Percentiles rank a stretch among this genome's conserved stretches.
phyloP scores from a whole-genome alignment of 2,329 filamentous ascomycete species.

The Cytospora piceae region DNA sequence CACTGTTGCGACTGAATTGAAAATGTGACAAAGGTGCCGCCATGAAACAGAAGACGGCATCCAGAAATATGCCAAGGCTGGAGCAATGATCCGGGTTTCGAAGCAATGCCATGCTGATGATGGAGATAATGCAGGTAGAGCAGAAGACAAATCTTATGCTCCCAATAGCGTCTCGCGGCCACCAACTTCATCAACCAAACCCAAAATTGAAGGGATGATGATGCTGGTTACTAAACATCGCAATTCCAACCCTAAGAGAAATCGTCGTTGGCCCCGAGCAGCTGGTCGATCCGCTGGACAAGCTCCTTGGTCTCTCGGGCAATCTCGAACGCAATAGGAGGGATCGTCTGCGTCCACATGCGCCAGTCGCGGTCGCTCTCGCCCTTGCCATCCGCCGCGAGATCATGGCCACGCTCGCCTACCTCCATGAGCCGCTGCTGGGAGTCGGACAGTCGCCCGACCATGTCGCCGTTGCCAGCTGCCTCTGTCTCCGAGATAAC shows the following conservation, averaged over 20 bases:
- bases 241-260: constrained; percentile 35
- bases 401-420: constrained; percentile 62
- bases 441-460: constrained; percentile 63
- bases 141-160: not conserved
- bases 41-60: not conserved
- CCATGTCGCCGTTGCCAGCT: constrained; percentile 56
- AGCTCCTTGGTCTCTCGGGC: constrained; percentile 81
- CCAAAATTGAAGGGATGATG: not conserved
- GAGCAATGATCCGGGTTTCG: constrained; percentile 7
- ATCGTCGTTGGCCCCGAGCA: constrained; percentile 35
- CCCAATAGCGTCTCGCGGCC: not conserved
- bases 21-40: not conserved
- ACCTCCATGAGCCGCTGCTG: constrained; percentile 68
- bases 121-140: not conserved
- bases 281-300: constrained; percentile 43
- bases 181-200: not conserved
- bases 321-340: constrained; percentile 85
- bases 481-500: constrained; percentile 69
- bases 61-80: constrained; percentile 4
- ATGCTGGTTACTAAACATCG: constrained; percentile 27
- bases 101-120: constrained; percentile 8
- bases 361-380: constrained; percentile 61
- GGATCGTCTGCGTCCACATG: constrained; percentile 71
- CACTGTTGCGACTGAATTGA: not conserved
- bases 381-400: constrained; percentile 55